These are phyloP conservation scores for Abortiporus biennis DNA, from an alignment of 1,284 basidiomycete species.

Conservation along the genomic window DNA sequence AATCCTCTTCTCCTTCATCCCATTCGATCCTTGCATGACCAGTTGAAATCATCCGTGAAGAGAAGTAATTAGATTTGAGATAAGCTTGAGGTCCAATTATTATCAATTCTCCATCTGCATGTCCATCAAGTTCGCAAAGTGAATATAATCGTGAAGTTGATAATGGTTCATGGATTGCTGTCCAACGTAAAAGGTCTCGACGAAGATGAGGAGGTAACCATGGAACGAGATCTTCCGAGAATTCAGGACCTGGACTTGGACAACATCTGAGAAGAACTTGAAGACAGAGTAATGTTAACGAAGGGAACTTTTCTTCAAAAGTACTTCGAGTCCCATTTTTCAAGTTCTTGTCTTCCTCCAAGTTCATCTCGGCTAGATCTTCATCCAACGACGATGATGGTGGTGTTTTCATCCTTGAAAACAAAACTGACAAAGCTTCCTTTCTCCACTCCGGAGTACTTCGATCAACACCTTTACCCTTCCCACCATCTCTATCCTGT, in stretches of 20 bases:
- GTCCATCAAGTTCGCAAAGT: slow-evolving; percentile 40
- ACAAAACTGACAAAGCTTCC: slow-evolving; percentile 44
- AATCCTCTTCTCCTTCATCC: slow-evolving; percentile 11
- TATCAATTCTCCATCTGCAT: slow-evolving; percentile 55
- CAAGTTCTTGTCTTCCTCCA: background rate
- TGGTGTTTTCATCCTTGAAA: slow-evolving; percentile 27
- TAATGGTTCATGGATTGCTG: slow-evolving; percentile 51
- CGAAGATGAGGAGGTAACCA: slow-evolving; percentile 52
- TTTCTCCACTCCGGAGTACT: slow-evolving; percentile 40
- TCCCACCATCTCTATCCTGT: too few species aligned
- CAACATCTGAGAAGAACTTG: slow-evolving; percentile 30
- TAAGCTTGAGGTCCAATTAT: slow-evolving; percentile 48
- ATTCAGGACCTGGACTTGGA: slow-evolving; percentile 16
- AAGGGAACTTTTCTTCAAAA: slow-evolving; percentile 25
- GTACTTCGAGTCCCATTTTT: background rate
- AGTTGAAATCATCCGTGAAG: background rate
- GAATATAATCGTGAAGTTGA: slow-evolving; percentile 38
- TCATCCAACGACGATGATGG: background rate
- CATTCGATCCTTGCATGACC: background rate
- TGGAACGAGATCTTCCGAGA: slow-evolving; percentile 37
- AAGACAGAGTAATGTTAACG: slow-evolving; percentile 36
- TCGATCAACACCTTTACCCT: slow-evolving; percentile 12
- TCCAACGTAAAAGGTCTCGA: slow-evolving; percentile 46
- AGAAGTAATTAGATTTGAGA: slow-evolving; percentile 37
- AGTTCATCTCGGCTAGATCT: background rate